Base-by-base conservation (phyloP, 352 stramenopile genomes). In the Phytophthora ohioensis region DNA sequence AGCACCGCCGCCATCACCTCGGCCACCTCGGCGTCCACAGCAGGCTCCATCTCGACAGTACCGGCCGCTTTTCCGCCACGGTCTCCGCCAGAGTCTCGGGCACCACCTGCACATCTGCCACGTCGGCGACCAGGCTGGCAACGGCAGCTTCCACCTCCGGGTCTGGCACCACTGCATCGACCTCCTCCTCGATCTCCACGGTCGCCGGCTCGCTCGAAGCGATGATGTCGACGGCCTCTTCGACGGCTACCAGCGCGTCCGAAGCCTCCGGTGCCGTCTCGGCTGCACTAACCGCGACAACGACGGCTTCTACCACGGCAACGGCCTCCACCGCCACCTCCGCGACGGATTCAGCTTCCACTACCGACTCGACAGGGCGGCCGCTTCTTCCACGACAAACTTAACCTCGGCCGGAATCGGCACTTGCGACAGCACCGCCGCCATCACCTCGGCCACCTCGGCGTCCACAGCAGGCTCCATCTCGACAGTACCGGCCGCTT, bases 361-460 rank as follows among this genome's bases (percentile, higher is more conserved):
- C 38, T 12, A 11, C 38, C 38, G 38, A 4, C 38, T 5, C 38
- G 17, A 17, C 17, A 17, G 17, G 17, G 17, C 17, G 17, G 17
- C 17, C 17, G 17, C 17, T 17, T 17, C 17, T 12, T 43, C 38
- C 38, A 43, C 38, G 38, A 27, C 5, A 9, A 12, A 0, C 34
- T 64, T 34, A 12, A 31, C 32, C 4, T 48, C 35, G n/a, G 38
- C 1, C 38, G 1, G 12, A 3, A 47, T 13, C 47, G 15, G 38
- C 30, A 30, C 39, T 8, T 42, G 21, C 39, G 11, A 32, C 45
- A 31, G 21, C 45, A 35, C 38, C 13, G 0, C 15, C 27, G 38
- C 39, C 54, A 62, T 52, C 27, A 52, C 54, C 11, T 27, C 41
- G 1, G 21, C 41, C 21, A 62, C 54, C 30, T 62, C 54, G 12